Conservation (phyloP, 257 asterid species). For the Anisodus tanguticus region DNA sequence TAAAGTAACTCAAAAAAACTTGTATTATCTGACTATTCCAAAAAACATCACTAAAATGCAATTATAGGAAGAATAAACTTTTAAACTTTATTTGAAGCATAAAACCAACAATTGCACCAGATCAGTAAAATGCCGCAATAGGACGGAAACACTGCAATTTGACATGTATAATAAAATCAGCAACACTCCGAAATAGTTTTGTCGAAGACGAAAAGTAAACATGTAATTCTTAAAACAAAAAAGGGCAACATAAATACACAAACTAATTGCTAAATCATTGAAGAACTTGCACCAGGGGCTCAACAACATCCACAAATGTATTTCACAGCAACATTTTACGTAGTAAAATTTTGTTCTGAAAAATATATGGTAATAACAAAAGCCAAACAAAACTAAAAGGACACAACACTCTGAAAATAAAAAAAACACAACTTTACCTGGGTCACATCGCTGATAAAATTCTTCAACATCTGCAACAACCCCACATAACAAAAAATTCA, state of each 20-base stretch:
- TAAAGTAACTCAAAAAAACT: not conserved
- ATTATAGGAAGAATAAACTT: not conserved
- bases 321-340: not conserved
- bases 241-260: not conserved
- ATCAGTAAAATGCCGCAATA: not conserved
- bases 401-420: not conserved
- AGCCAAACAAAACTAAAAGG: not conserved
- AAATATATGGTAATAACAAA: not conserved
- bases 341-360: too few species aligned
- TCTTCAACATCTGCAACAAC: constrained; percentile 39
- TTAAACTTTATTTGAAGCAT: not conserved
- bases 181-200: too few species aligned
- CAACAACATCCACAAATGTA: not conserved
- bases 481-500: not conserved
- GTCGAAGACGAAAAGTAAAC: too few species aligned
- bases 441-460: constrained; percentile 37
- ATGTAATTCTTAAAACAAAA: too few species aligned
- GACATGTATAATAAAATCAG: too few species aligned
- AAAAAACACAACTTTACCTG: constrained; percentile 34
- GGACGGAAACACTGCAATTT: not conserved
- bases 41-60: not conserved
- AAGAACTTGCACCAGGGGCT: not conserved
- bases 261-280: not conserved
- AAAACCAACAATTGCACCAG: not conserved
- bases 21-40: not conserved